Percentiles rank a stretch among this genome's conserved stretches.
These are phyloP conservation scores for Meyerozyma smithsonii DNA, from an alignment of 1,139 yeast species.

Conservation along the genomic window DNA sequence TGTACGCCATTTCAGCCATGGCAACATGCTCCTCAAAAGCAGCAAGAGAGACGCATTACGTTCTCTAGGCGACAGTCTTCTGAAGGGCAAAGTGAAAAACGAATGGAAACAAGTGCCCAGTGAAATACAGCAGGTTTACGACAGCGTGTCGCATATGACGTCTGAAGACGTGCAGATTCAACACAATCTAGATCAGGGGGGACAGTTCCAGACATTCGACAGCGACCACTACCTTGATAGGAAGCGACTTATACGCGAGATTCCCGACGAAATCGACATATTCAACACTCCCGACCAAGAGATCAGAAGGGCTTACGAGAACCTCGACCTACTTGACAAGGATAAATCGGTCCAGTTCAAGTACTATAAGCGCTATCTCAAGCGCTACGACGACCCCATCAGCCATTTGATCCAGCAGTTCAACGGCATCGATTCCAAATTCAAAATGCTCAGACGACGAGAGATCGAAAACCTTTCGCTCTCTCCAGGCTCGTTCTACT, in stretches of 20 bases:
- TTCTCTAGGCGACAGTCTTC: background rate
- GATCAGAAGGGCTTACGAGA: conserved; percentile 28
- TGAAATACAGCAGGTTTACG: conserved; percentile 17
- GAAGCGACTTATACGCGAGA: conserved; percentile 24
- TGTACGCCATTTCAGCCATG: background rate
- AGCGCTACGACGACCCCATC: conserved; percentile 31
- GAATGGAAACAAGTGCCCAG: background rate
- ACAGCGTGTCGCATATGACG: conserved; percentile 37
- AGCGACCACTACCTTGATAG: conserved; percentile 37
- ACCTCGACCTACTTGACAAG: conserved; percentile 30
- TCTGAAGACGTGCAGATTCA: conserved; percentile 35
- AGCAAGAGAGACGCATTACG: background rate
- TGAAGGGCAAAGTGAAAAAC: background rate
- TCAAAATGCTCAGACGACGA: conserved; percentile 30
- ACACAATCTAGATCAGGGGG: conserved; percentile 33
- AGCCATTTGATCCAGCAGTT: conserved; percentile 30
- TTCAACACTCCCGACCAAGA: conserved; percentile 23
- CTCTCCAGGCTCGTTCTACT: conserved; percentile 24
- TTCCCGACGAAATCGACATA: conserved; percentile 39
- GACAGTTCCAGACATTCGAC: conserved; percentile 30
- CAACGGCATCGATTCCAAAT: conserved; percentile 34
- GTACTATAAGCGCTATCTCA: conserved; percentile 30
- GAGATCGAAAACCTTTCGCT: conserved; percentile 28
- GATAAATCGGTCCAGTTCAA: conserved; percentile 38
- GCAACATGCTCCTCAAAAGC: background rate